Conservation (phyloP, 176 grass and related monocot genomes). For the Aegilops speltoides region DNA sequence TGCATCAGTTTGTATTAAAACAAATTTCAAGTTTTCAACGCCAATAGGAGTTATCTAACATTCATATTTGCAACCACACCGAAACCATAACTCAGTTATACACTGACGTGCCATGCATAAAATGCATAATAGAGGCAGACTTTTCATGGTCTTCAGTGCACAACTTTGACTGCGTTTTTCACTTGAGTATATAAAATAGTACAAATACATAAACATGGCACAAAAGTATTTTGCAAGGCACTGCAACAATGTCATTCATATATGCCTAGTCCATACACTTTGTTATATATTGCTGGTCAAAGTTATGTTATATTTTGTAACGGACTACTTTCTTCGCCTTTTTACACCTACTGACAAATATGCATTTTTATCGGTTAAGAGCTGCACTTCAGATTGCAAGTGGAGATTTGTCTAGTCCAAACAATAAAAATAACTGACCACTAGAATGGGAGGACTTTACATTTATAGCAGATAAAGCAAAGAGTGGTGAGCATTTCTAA, state of each 20-base stretch:
- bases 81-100: not conserved
- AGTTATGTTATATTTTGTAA: not conserved
- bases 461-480: not conserved
- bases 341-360: not conserved
- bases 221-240: not conserved
- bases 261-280: not conserved
- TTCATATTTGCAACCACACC: not conserved
- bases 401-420: not conserved
- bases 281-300: not conserved
- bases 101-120: not conserved
- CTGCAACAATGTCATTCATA: not conserved
- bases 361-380: not conserved
- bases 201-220: not conserved
- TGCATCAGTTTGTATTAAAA: not conserved
- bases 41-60: not conserved
- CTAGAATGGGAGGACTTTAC: not conserved
- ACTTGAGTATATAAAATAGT: not conserved
- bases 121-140: not conserved
- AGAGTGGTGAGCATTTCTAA: slow-evolving; percentile 3
- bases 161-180: not conserved
- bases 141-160: not conserved
- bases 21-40: no score
- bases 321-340: not conserved
- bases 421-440: not conserved
- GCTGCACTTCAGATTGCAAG: not conserved